phyloP scores from a whole-genome alignment of 169 alveolate genomes.

The Neospora caninum region DNA sequence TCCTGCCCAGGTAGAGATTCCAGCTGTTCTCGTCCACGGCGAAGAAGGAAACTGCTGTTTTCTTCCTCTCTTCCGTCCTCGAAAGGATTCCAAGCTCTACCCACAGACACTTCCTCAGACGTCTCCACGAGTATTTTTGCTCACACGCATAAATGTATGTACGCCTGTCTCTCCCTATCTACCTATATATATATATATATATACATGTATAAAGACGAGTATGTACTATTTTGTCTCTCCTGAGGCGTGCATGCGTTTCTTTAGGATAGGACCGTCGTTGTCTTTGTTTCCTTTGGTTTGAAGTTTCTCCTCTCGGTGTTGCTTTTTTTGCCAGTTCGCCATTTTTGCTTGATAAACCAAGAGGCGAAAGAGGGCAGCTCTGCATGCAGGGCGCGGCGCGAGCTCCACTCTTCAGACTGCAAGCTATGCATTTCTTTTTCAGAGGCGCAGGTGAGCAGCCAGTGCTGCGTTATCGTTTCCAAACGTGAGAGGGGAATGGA shows the following conservation, averaged over 20 bases:
- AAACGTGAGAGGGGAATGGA: no score
- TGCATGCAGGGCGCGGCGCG: background rate
- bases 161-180: background rate
- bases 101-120: no score
- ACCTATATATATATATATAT: no score
- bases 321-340: background rate
- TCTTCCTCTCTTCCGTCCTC: background rate
- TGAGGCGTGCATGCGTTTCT: background rate
- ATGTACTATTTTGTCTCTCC: background rate
- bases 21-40: background rate
- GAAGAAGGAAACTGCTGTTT: background rate
- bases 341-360: background rate
- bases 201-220: background rate
- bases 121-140: no score
- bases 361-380: background rate
- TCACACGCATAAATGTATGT: background rate
- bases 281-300: no score
- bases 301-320: background rate
- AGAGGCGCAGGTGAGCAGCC: background rate
- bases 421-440: background rate
- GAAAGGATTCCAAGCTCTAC: background rate
- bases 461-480: no score
- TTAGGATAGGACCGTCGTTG: background rate
- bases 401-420: background rate
- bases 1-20: conserved; percentile 66